Conservation (phyloP, 2,329 filamentous ascomycete species). For the Fusarium torulosum region DNA sequence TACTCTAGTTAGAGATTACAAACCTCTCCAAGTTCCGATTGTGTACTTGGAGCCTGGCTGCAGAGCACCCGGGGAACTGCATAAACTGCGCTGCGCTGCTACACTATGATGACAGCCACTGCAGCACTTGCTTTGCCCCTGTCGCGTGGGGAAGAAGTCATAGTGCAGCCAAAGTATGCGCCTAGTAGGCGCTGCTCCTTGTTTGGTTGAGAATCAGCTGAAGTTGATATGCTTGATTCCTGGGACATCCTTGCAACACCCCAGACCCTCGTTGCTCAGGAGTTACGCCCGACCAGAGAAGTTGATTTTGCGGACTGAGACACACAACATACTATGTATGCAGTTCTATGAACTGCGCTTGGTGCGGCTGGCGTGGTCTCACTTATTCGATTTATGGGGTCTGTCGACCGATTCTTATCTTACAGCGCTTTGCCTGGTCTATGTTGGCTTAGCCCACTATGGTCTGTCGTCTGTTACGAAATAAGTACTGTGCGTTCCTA, state of each 20-base stretch:
- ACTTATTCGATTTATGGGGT: background rate
- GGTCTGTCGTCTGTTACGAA: slow-evolving; percentile 13
- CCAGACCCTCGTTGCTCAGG: slow-evolving; percentile 8
- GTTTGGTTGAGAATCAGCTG: slow-evolving; percentile 9
- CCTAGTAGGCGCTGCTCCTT: background rate
- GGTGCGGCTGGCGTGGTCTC: slow-evolving; percentile 32
- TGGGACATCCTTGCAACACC: slow-evolving; percentile 2
- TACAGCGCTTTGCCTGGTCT: slow-evolving; percentile 15
- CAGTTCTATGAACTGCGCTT: slow-evolving; percentile 24
- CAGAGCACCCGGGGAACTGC: background rate
- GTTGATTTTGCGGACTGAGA: slow-evolving; percentile 15
- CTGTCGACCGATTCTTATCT: slow-evolving; percentile 2
- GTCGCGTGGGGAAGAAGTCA: slow-evolving; percentile 23
- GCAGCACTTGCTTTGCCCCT: slow-evolving; percentile 15
- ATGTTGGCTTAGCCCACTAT: slow-evolving; percentile 5
- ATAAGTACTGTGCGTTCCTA: slow-evolving; percentile 11
- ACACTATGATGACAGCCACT: slow-evolving; percentile 20
- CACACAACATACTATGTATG: slow-evolving; percentile 11
- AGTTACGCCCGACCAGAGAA: slow-evolving; percentile 14
- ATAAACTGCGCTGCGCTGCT: slow-evolving; percentile 7
- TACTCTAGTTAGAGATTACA: background rate
- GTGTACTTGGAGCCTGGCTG: background rate
- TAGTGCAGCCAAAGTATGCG: slow-evolving; percentile 2
- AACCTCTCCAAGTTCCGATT: background rate
- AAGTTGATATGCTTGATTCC: slow-evolving; percentile 14